Base-by-base conservation (phyloP, 2,329 filamentous ascomycete genomes). In the Fusarium caatingaense region DNA sequence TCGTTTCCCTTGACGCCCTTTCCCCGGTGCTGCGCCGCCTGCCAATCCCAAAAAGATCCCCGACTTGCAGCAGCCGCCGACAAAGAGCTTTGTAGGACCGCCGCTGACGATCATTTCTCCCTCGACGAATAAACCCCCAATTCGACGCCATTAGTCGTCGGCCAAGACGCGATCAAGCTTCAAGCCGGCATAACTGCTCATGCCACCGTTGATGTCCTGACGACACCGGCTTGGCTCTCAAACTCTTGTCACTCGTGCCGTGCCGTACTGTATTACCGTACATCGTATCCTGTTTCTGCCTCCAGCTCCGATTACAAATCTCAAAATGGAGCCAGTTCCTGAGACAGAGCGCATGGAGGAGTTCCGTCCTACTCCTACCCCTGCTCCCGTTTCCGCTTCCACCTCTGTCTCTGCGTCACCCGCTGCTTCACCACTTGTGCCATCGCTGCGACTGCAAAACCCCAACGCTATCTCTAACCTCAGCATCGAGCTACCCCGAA, bases 291-390 rank as follows among this genome's bases (percentile, higher is more conserved):
- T 57, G 34, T 60, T 64, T 47, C 42, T 62, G 41, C 57, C 57
- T 60, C 66, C 62, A 65, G 51, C 23, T 42, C 41, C 60, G 64
- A 67, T 64, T 61, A 66, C 57, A 70, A 66, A 72, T 63, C 60
- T 66, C 77, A 79, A 73, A 72, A 91, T 91, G 89, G 89, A 91
- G 79, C 87, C 88, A 62, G 89, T 91, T 75, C 89, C 89, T 71
- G 89, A 91, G 82, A 89, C 88, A 51, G 87, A 91, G 82, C 84
- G 88, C 69, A 88, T 91, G 85, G 88, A 90, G 83, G 87, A 88
- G 77, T 91, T 91, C 76, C 86, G 84, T 66, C 80, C 87, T 57
- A 85, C 87, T 55, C 87, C 87, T 69, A 80, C 88, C 41, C 86
- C 87, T 70, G 80, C 88, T 42, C 86, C 87, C 37, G 64, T 64